Evolutionary conservation across 2,329 filamentous ascomycete species (phyloP).

Genomic region (Nothophaeocryptopus gaeumannii): DNA sequence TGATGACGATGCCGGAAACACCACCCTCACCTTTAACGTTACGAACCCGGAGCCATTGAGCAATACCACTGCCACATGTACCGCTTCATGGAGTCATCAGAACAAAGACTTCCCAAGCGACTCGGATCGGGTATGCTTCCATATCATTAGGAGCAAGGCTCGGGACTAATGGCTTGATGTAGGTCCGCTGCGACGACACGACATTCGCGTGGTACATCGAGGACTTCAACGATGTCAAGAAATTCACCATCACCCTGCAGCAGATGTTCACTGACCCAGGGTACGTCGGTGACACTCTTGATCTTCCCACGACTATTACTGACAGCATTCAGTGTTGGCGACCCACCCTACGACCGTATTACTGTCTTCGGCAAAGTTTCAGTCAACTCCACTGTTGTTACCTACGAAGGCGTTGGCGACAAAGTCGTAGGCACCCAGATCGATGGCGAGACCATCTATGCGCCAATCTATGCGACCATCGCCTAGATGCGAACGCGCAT

Average conservation of each 20-base stretch:
- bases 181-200: constrained; percentile 22
- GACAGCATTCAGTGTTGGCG: constrained; percentile 26
- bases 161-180: constrained; percentile 1
- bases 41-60: constrained; percentile 31
- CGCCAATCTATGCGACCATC: constrained; percentile 19
- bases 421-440: constrained; percentile 16
- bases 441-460: constrained; percentile 10
- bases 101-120: constrained; percentile 23
- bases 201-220: constrained; percentile 29
- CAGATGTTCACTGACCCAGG: constrained; percentile 29
- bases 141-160: neutral
- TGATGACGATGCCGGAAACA: constrained; percentile 21
- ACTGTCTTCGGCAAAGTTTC: constrained; percentile 26
- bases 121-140: neutral
- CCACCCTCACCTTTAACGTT: constrained; percentile 28
- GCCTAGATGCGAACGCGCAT: constrained; percentile 2
- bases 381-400: constrained; percentile 16
- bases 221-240: constrained; percentile 14
- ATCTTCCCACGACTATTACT: neutral
- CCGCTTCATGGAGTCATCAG: constrained; percentile 22
- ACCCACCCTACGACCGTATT: constrained; percentile 30
- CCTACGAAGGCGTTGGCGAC: constrained; percentile 12
- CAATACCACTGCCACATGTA: constrained; percentile 26
- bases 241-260: constrained; percentile 28
- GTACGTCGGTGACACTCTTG: constrained; percentile 22